Base-by-base conservation (phyloP, 352 stramenopile species). In the Globisporangium sylvaticum region DNA sequence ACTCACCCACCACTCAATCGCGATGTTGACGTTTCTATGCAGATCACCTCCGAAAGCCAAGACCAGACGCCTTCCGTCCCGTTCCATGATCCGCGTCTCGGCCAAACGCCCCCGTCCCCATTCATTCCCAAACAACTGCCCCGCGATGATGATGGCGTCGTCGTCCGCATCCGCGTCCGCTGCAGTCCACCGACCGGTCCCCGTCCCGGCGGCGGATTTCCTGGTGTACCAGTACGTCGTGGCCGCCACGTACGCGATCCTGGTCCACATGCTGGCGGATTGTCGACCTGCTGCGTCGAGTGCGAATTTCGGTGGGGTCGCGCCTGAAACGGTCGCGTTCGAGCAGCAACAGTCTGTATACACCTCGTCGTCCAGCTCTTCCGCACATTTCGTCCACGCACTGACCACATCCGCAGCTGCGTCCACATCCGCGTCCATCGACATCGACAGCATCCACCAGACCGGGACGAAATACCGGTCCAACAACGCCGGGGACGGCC, bases 401-500 rank as follows among this genome's bases (percentile, higher is more conserved):
- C 31, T 24, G 55, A 31, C 55, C 25, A 14, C 54, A 34, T 14
- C 32, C 8, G 9, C 44, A 64, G 12, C 55, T 34, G 25, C 37
- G 18, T 50, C 22, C 25, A 37, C 34, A 46, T 9, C 57, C 44
- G 34, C 32, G 39, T n/a, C n/a, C n/a, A n/a, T n/a, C 50, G 1
- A 50, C 14, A 7, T 53, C 60, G 78, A 86, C 64, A 78, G 69
- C 53, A 70, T 87, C 25, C 79, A 87, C 65, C 84, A 92, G 52
- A 89, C 71, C 22, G 84, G 84, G 14, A 83, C 79, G 3, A 64
- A 67, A 14, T 92, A 90, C 64, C 83, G 84, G 50, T 91, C 82
- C 31, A 92, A 92, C 70, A 90, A 83, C 64, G 83, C 84, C 18
- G 82, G 84, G 58, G 84, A 92, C 34, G 83, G 82, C 37, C 87